Conservation (phyloP, 805 yeast species). For the Starmerella ratchasimensis region DNA sequence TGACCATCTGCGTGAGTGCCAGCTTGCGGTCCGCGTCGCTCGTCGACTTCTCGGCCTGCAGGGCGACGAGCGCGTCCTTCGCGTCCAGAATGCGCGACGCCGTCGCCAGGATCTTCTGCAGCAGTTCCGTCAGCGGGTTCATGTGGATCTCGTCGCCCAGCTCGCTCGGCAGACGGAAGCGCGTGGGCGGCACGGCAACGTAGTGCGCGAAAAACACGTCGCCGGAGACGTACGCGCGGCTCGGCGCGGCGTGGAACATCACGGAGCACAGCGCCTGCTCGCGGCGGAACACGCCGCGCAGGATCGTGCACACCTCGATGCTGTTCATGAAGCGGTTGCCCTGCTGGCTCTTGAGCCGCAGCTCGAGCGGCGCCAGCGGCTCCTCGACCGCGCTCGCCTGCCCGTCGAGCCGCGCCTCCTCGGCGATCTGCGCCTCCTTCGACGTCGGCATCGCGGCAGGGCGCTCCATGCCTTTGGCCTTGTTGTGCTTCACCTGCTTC, state of each 20-base stretch:
- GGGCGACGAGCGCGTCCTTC: conserved; percentile 62
- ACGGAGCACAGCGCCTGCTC: conserved; percentile 58
- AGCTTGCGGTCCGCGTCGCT: conserved; percentile 52
- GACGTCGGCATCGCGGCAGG: conserved; percentile 47
- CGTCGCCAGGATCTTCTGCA: conserved; percentile 68
- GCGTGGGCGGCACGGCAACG: conserved; percentile 86
- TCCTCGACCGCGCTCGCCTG: conserved; percentile 23
- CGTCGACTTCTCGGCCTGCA: conserved; percentile 45
- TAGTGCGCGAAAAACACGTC: conserved; percentile 85
- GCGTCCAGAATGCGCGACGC: conserved; percentile 73
- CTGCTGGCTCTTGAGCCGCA: conserved; percentile 37
- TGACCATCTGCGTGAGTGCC: conserved; percentile 81
- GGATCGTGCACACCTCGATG: conserved; percentile 69
- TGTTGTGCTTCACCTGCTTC: conserved; percentile 61
- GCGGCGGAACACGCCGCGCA: conserved; percentile 57
- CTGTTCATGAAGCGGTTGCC: conserved; percentile 80
- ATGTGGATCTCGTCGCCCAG: conserved; percentile 94
- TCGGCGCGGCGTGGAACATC: conserved; percentile 73
- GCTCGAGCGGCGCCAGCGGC: conserved; percentile 25
- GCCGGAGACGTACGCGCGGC: conserved; percentile 37
- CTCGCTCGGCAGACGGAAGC: conserved; percentile 93
- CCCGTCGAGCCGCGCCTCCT: conserved; percentile 25
- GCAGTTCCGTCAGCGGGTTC: conserved; percentile 78
- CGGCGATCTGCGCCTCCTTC: too few relatives aligned
- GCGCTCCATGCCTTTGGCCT: conserved; percentile 65